Evolutionary conservation across 1,139 yeast species (phyloP), one percentile per base, ranked within the genome.

Genomic region (Yamadazyma aaseri): DNA sequence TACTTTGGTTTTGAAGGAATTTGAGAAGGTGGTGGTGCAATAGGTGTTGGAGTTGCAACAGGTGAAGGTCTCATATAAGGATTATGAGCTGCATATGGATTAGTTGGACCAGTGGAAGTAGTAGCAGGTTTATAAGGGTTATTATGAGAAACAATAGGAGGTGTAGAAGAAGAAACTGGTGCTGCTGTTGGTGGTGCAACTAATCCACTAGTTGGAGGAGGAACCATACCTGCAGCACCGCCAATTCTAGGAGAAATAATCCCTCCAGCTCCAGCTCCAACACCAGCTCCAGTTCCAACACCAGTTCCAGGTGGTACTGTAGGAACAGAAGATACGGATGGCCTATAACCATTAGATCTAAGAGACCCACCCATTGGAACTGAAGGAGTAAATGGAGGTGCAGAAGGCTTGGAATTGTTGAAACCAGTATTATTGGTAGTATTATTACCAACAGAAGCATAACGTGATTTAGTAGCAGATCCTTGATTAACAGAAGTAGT

Each of bases 1-100:
- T 70, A 75, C 31, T 68, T 62, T 8, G 65, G 51, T 34, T 55
- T 58, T 23, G 73, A 56, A 25, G 75, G 71, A 3, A 55, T 50
- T 6, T 62, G 53, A 16, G 67, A 61, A n/a, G 39, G 25, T n/a
- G 35, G 43, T 9, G 40, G 33, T 10, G 40, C 25, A 8, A 21
- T 23, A 13, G 32, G 20, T 14, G 32, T 20, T 2, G 46, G 29
- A 10, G 41, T 17, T 3, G 31, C 23, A 6, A 21, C 24, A 5
- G 40, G 15, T 5, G 25, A 24, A 27, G 43, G 42, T 14, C 38
- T 41, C 35, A 47, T 39, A 22, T 49, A 47, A 26, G 53, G 49
- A 15, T 40, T 45, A 10, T 44, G 42, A 26, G 46, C 44, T 3
- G 28, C 27, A 14, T 30, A 29, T 22, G 36, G 29, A 15, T 32